Base-by-base conservation (phyloP, 495 filamentous ascomycete species). In the Neurospora sp. region DNA sequence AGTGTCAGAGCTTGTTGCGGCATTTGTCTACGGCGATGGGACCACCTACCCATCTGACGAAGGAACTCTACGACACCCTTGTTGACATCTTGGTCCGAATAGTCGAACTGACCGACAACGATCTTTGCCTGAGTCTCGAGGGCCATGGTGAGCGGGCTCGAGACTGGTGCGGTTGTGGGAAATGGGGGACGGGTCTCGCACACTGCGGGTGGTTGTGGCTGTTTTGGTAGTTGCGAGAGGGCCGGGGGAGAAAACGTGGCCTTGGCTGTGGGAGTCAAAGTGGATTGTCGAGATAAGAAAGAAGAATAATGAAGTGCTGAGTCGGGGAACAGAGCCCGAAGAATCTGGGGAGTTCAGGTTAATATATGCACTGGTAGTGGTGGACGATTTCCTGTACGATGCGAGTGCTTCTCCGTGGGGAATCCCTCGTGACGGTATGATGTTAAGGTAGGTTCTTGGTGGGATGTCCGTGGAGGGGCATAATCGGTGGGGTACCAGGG, bases 71-170 rank as follows among this genome's bases (percentile, higher is more conserved):
- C 86, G 68, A 97, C 93, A 31, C 88, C 92, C 78, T 88, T 89
- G 75, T 91, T 90, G 73, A 97, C 89, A 81, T 94, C 87, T 39
- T 92, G 89, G 46, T 92, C 87, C 72, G 89, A 84, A 83, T 93
- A 97, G 18, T 97, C 93, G 81, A 99, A 98, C 81, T 96, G 88
- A 73, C 86, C 86, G 73, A 92, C 92, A 74, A 99, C 90, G 77
- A 86, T 87, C 87, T 89, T 86, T 20, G 94, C 92, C 80, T 92
- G 90, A 70, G 91, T 87, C 73, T 90, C 82, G 73, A 97, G 83
- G 27, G 88, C 82, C 87, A 88, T 88, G 68, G 81, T 80, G 80
- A 77, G 81, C 46, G 82, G 81, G 77, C 78, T 78, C 69, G 86
- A 86, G 41, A 82, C 77, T 0, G 86, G 85, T 8, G 83, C 79